A percentile compares a stretch with the other conserved stretches of the same genome.
phyloP scores from a whole-genome alignment of 2,329 filamentous ascomycete genomes.

The Ophidiomyces ophidiicola region DNA sequence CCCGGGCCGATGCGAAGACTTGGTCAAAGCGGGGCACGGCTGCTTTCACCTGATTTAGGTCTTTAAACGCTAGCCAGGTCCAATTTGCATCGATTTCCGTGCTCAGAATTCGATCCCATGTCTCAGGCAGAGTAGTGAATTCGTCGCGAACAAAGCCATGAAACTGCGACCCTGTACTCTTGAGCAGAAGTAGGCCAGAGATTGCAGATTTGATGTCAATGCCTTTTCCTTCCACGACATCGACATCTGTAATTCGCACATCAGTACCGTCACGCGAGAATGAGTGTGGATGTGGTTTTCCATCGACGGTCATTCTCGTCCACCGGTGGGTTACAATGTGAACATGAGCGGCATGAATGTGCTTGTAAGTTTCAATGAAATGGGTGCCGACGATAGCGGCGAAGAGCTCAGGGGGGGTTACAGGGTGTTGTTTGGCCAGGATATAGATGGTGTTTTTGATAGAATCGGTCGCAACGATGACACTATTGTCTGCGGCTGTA shows the following conservation, averaged over 20 bases:
- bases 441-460: conserved; percentile 98
- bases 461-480: conserved; percentile 90
- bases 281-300: conserved; percentile 84
- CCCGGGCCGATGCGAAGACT: conserved; percentile 64
- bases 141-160: conserved; percentile 88
- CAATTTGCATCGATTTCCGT: conserved; percentile 82
- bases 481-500: conserved; percentile 85
- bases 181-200: conserved; percentile 72
- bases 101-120: conserved; percentile 88
- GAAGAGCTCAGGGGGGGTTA: conserved; percentile 87
- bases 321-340: conserved; percentile 76
- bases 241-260: conserved; percentile 68
- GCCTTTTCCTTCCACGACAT: conserved; percentile 53
- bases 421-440: conserved; percentile 82
- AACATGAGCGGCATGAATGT: conserved; percentile 77
- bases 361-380: conserved; percentile 75
- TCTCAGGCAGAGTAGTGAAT: conserved; percentile 80
- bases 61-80: conserved; percentile 65
- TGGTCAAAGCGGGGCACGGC: conserved; percentile 58
- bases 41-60: conserved; percentile 54
- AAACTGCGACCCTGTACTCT: conserved; percentile 94
- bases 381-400: conserved; percentile 73
- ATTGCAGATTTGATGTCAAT: conserved; percentile 69
- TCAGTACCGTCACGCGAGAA: conserved; percentile 86
- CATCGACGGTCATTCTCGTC: conserved; percentile 77